Conservation (phyloP, 352 stramenopile species). For the Globisporangium barbulae region DNA sequence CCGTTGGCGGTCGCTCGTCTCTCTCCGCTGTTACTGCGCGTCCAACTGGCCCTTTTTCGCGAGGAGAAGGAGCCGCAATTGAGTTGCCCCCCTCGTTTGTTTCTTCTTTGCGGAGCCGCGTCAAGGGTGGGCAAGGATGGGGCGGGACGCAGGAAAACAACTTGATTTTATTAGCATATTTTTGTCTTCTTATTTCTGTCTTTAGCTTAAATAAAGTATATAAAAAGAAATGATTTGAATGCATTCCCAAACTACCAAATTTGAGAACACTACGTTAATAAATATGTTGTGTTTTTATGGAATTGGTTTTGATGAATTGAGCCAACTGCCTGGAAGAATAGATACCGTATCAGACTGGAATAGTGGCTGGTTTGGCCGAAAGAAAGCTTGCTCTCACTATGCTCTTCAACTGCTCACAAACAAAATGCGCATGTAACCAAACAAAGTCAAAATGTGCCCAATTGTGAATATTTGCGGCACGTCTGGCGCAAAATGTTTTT, state of each 20-base stretch:
- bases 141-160: not conserved
- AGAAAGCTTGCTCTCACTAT: no score
- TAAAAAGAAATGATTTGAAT: not conserved
- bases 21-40: not conserved
- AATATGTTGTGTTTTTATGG: not conserved
- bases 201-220: not conserved
- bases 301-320: not conserved
- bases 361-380: not conserved
- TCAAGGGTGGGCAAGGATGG: not conserved
- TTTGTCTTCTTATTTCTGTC: not conserved
- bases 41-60: slow-evolving; percentile 33
- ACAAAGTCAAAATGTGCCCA: not conserved
- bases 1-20: not conserved
- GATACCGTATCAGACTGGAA: not conserved
- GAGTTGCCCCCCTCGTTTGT: slow-evolving; percentile 2
- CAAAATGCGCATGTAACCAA: not conserved
- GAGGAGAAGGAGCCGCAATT: slow-evolving; percentile 8
- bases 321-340: not conserved
- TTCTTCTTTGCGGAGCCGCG: slow-evolving; percentile 7
- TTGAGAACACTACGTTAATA: not conserved
- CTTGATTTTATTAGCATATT: not conserved
- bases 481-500: not conserved
- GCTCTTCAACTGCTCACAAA: not conserved
- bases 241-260: not conserved
- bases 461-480: not conserved